These are phyloP conservation scores for Aspergillus luchuensis DNA, from an alignment of 2,329 filamentous ascomycete genomes.

Conservation along the genomic window DNA sequence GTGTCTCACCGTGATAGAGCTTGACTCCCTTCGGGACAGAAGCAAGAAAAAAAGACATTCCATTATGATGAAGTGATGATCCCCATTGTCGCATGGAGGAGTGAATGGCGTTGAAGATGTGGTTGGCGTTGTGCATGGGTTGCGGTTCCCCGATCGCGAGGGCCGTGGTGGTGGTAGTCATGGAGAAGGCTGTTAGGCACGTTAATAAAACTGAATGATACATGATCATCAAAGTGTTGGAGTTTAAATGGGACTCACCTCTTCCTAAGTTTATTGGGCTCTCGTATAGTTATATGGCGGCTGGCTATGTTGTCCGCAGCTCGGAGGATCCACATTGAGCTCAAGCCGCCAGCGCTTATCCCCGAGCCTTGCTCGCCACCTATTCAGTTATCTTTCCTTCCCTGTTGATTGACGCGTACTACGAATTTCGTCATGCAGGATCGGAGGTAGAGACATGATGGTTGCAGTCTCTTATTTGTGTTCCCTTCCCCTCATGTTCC, in stretches of 20 bases:
- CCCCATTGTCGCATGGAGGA: conserved; percentile 4
- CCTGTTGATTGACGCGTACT: background rate
- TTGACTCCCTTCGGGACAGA: background rate
- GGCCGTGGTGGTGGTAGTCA: background rate
- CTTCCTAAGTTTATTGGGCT: too few species aligned
- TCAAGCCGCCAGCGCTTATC: background rate
- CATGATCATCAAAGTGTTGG: background rate
- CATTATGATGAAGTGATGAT: background rate
- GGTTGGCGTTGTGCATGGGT: background rate
- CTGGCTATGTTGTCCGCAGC: background rate
- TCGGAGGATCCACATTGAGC: background rate
- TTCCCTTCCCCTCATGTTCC: background rate
- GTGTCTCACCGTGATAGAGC: background rate
- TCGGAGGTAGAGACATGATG: background rate
- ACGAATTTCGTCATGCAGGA: background rate
- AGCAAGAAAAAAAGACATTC: background rate
- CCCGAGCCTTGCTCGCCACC: background rate
- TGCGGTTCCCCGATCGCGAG: background rate
- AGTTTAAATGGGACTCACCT: too few species aligned
- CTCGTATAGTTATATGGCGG: background rate
- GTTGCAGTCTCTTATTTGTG: background rate
- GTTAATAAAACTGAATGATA: background rate
- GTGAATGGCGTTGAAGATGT: conserved; percentile 7
- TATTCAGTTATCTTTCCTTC: background rate
- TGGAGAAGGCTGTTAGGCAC: background rate